Conservation (phyloP, 2,329 filamentous ascomycete species). For the Fusarium sp. region DNA sequence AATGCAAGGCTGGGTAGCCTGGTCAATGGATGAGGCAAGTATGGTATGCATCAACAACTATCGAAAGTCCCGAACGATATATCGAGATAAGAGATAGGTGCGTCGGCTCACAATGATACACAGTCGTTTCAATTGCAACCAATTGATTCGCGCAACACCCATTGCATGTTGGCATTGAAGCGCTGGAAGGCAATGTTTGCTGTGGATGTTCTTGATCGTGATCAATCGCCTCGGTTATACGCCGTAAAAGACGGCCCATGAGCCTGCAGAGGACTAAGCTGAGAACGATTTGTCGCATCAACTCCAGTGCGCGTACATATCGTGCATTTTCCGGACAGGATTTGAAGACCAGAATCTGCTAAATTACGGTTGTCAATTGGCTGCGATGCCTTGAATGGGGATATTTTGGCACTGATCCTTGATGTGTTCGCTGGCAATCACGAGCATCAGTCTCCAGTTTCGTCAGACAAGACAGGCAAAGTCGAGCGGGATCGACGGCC, state of each 20-base stretch:
- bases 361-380: constrained; percentile 38
- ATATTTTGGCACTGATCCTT: constrained; percentile 38
- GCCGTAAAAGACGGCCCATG: constrained; percentile 12
- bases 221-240: constrained; percentile 21
- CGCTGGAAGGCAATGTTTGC: constrained; percentile 2
- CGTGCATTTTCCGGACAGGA: constrained; percentile 44
- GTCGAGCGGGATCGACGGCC: constrained; percentile 43
- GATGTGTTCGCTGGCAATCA: constrained; percentile 53
- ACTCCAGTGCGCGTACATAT: constrained; percentile 40
- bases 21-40: constrained; percentile 17
- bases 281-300: constrained; percentile 43
- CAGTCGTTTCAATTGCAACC: constrained; percentile 2
- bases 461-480: constrained; percentile 40
- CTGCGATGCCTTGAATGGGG: constrained; percentile 18
- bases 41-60: constrained; percentile 17
- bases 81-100: not conserved
- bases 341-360: constrained; percentile 41
- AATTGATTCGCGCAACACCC: not conserved
- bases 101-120: constrained; percentile 2
- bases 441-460: constrained; percentile 46
- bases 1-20: constrained; percentile 34
- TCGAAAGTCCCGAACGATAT: constrained; percentile 8
- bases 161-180: constrained; percentile 1
- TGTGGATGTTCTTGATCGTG: constrained; percentile 19
- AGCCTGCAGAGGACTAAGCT: constrained; percentile 28